Percentiles rank a stretch among this genome's conserved stretches.
Conservation (phyloP, 805 yeast species). For the Kurtzmaniella cleridarum region DNA sequence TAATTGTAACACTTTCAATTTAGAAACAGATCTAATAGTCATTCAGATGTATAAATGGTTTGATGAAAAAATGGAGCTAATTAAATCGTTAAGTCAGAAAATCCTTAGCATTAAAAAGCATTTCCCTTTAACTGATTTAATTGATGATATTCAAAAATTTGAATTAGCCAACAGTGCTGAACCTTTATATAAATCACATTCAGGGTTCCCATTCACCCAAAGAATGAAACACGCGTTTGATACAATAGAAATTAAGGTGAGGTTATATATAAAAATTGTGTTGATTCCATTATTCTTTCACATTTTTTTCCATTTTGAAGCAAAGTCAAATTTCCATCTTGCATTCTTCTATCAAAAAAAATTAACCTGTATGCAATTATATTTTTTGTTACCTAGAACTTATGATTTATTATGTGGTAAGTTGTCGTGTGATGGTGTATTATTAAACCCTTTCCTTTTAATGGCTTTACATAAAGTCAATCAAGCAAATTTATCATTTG, state of each 20-base stretch:
- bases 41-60: conserved; percentile 8
- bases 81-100: conserved; percentile 4
- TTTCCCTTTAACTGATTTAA: conserved; percentile 9
- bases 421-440: conserved; percentile 26
- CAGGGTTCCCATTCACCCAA: conserved; percentile 8
- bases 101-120: background rate
- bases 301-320: conserved; percentile 36
- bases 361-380: conserved; percentile 13
- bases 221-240: conserved; percentile 7
- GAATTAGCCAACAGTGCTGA: conserved; percentile 8
- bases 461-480: conserved; percentile 33
- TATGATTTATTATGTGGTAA: conserved; percentile 18
- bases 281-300: conserved; percentile 21
- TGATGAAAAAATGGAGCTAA: conserved; percentile 10
- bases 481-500: conserved; percentile 17
- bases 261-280: conserved; percentile 16
- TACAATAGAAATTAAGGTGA: conserved; percentile 10
- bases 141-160: conserved; percentile 5
- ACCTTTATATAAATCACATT: conserved; percentile 2
- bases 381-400: conserved; percentile 18
- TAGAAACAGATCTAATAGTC: conserved; percentile 10
- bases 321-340: conserved; percentile 16
- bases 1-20: conserved; percentile 12
- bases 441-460: conserved; percentile 29
- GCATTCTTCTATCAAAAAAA: conserved; percentile 29